phyloP scores from a whole-genome alignment of 352 stramenopile species.

The Pythium apleroticum region DNA sequence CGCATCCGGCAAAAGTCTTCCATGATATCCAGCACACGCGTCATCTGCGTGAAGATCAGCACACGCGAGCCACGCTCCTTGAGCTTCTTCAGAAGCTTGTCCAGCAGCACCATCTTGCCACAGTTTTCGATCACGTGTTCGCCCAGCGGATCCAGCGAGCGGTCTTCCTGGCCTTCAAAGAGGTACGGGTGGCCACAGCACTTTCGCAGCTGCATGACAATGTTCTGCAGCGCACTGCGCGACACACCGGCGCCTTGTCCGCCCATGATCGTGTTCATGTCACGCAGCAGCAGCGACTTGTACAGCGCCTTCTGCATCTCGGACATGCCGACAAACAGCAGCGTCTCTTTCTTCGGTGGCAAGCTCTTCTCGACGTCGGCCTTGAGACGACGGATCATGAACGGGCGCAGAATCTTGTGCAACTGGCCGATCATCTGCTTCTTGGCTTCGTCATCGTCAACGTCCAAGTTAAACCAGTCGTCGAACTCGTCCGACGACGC shows the following conservation, averaged over 20 bases:
- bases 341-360: slow-evolving; percentile 97
- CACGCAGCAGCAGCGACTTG: slow-evolving; percentile 94
- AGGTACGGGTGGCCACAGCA: slow-evolving; percentile 92
- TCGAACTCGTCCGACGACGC: slow-evolving; percentile 85
- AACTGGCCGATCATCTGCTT: slow-evolving; percentile 90
- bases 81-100: slow-evolving; percentile 91
- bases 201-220: slow-evolving; percentile 88
- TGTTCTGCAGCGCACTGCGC: slow-evolving; percentile 81
- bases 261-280: slow-evolving; percentile 92
- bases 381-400: slow-evolving; percentile 98
- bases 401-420: slow-evolving; percentile 91
- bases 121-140: slow-evolving; percentile 97
- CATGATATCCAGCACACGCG: slow-evolving; percentile 92
- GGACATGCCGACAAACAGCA: slow-evolving; percentile 91
- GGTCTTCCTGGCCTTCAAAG: slow-evolving; percentile 96
- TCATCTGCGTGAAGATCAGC: slow-evolving; percentile 95
- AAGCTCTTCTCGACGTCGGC: slow-evolving; percentile 99
- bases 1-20: slow-evolving; percentile 96
- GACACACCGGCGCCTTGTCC: slow-evolving; percentile 58
- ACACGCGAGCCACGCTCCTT: slow-evolving; percentile 88
- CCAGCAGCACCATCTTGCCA: slow-evolving; percentile 97
- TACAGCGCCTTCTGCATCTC: slow-evolving; percentile 96
- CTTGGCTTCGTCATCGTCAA: slow-evolving; percentile 87
- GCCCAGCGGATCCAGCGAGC: slow-evolving; percentile 92
- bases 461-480: slow-evolving; percentile 88